Conservation (phyloP, 805 yeast species). For the Yueomyces sinensis region DNA sequence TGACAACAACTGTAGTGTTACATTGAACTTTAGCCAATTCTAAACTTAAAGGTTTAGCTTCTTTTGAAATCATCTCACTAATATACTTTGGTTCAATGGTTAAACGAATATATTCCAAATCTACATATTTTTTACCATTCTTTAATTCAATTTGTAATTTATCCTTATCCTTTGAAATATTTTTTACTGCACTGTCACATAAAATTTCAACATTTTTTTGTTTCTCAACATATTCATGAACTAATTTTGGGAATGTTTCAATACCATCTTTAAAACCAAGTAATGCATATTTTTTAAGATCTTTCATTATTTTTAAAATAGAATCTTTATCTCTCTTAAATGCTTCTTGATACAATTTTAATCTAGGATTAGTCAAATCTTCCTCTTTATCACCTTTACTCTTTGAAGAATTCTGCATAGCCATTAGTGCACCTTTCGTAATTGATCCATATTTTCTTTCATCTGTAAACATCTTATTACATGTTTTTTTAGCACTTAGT, state of each 20-base stretch:
- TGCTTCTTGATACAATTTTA: conserved; percentile 27
- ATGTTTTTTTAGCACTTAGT: conserved; percentile 50
- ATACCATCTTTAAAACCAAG: conserved; percentile 45
- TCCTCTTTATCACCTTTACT: background rate
- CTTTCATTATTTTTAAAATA: conserved; percentile 24
- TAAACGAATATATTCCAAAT: conserved; percentile 45
- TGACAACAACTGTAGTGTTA: conserved; percentile 50
- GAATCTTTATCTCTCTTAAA: conserved; percentile 29
- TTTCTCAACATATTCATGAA: conserved; percentile 27
- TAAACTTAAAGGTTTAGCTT: conserved; percentile 8
- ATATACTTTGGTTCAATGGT: conserved; percentile 33
- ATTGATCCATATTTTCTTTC: conserved; percentile 53
- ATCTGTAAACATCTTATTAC: conserved; percentile 40
- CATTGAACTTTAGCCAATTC: conserved; percentile 18
- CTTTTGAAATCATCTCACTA: conserved; percentile 6
- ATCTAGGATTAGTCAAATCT: conserved; percentile 1
- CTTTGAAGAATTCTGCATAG: background rate
- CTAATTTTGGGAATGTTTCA: conserved; percentile 34
- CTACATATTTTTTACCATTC: conserved; percentile 1
- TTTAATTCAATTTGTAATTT: background rate
- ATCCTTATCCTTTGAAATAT: background rate
- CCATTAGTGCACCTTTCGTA: too few species aligned
- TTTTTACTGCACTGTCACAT: conserved; percentile 3
- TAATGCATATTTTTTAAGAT: conserved; percentile 47
- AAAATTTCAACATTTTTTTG: conserved; percentile 24